phyloP scores from a whole-genome alignment of 2,329 filamentous ascomycete species.

The Aspergillus persii region DNA sequence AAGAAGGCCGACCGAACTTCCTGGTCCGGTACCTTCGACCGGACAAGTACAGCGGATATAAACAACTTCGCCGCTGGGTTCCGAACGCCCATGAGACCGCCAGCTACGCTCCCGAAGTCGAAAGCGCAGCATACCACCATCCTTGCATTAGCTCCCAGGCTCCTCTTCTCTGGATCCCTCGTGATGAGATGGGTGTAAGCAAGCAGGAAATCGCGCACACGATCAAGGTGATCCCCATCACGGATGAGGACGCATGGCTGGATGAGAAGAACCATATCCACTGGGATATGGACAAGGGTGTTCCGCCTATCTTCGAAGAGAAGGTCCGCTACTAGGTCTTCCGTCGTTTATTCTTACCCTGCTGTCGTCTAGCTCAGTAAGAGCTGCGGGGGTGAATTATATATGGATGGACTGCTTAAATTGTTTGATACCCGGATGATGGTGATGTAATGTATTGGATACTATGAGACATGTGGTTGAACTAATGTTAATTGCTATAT shows the following conservation, averaged over 20 bases:
- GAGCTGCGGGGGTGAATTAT: background rate
- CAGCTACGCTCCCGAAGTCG: slow-evolving; percentile 60
- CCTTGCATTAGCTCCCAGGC: slow-evolving; percentile 63
- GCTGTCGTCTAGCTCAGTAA: too few species aligned
- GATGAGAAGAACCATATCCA: slow-evolving; percentile 67
- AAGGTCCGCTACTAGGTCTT: slow-evolving; percentile 51
- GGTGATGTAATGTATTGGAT: background rate
- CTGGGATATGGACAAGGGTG: slow-evolving; percentile 56
- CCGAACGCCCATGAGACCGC: slow-evolving; percentile 57
- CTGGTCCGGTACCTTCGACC: slow-evolving; percentile 67
- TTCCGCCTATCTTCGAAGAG: slow-evolving; percentile 60
- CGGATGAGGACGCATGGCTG: slow-evolving; percentile 71
- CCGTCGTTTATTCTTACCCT: background rate
- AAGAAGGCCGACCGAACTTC: slow-evolving; percentile 36
- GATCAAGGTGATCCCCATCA: slow-evolving; percentile 69
- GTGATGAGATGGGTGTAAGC: slow-evolving; percentile 71
- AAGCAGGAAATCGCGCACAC: slow-evolving; percentile 75
- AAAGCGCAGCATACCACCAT: slow-evolving; percentile 70
- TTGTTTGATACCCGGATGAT: background rate
- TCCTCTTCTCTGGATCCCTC: slow-evolving; percentile 81
- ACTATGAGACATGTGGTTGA: background rate
- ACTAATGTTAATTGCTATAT: background rate
- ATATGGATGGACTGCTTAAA: background rate
- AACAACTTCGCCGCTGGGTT: slow-evolving; percentile 66
- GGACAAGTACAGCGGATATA: slow-evolving; percentile 72